These are phyloP conservation scores for Novymonas esmeraldas DNA, from an alignment of 208 protist species.

Conservation along the genomic window DNA sequence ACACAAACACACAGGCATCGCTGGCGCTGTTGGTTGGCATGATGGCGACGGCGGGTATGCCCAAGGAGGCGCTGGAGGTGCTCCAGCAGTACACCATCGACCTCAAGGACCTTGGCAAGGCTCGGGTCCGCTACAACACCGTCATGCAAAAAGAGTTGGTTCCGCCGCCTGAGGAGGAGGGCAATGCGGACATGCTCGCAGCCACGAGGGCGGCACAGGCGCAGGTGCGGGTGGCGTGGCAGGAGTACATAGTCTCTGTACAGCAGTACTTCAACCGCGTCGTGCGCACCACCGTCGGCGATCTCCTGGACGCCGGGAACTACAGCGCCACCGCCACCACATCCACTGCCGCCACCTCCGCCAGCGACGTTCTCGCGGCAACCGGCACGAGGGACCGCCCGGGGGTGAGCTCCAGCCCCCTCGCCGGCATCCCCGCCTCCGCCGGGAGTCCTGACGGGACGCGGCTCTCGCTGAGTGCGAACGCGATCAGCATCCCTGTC, in stretches of 20 bases:
- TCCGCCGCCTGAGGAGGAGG: conserved; percentile 26
- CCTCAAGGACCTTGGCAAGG: conserved; percentile 78
- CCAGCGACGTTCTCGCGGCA: not conserved
- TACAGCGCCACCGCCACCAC: not conserved
- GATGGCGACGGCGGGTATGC: conserved; percentile 63
- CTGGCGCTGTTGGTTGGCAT: no score
- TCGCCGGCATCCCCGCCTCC: not conserved
- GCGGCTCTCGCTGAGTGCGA: conserved; percentile 12
- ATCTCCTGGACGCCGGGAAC: conserved; percentile 25
- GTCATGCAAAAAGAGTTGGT: conserved; percentile 48
- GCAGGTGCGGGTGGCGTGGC: conserved; percentile 49
- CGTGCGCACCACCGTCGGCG: conserved; percentile 21
- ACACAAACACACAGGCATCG: no score
- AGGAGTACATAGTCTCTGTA: conserved; percentile 55
- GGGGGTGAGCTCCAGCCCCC: conserved; percentile 10
- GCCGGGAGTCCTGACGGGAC: not conserved
- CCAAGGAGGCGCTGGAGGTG: conserved; percentile 51
- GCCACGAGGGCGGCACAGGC: conserved; percentile 35
- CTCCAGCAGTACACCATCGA: conserved; percentile 77
- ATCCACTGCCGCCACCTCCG: not conserved
- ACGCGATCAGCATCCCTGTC: conserved; percentile 10
- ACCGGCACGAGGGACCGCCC: conserved; percentile 11
- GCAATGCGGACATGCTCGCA: conserved; percentile 35
- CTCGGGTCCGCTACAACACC: conserved; percentile 50
- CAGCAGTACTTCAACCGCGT: conserved; percentile 48